Base-by-base conservation (phyloP, 148 eudicot species). In the Fagopyrum homotropicum region DNA sequence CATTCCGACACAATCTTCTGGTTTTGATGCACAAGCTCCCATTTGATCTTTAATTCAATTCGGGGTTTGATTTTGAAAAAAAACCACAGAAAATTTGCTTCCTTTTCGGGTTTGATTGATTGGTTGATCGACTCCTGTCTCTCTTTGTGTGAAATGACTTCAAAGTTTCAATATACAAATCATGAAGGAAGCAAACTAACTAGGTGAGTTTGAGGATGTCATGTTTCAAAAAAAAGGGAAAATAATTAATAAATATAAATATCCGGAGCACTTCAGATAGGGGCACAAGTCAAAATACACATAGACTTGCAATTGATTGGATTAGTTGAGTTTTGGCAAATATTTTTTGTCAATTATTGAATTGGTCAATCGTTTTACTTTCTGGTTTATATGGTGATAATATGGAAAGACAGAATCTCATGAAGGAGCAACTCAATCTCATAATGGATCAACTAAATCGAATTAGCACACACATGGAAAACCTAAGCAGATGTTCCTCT, bases 11-110 rank as follows among this genome's bases (percentile, higher is more conserved):
- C 92, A 88, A 43, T 89, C 85, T 51, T 81, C 82, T n/a, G 88
- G 87, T 78, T 87, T 93, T 57, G 98, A 93, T 79, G 88, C 95
- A 79, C 97, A 89, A 0, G 68, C 83, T 44, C 98, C 98, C 98
- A 93, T 93, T 76, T 47, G 64, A 66, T 51, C 78, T 71, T 49
- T 49, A 49, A 49, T 8, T 49, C 40, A 35, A 35, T 35, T 35
- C 40, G 40, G 52, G 11, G 9, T 9, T 49, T 61, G 7, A 4
- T 16, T 49, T 19, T 72, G 26, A 60, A 60, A n/a, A 4, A 29
- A 60, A 60, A 60, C 17, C 66, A 43, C 69, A 63, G 69, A 35
- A 1, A 26, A 0, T 63, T 63, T 4, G 57, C 15, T 51, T 51
- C 4, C 15, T 52, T 52, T 52, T 35, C 3, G 40, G n/a, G 57